Evolutionary conservation across 768 basidiomycete species (phyloP), one percentile per base, ranked within the genome.

Genomic region (Lactarius sanguifluus): DNA sequence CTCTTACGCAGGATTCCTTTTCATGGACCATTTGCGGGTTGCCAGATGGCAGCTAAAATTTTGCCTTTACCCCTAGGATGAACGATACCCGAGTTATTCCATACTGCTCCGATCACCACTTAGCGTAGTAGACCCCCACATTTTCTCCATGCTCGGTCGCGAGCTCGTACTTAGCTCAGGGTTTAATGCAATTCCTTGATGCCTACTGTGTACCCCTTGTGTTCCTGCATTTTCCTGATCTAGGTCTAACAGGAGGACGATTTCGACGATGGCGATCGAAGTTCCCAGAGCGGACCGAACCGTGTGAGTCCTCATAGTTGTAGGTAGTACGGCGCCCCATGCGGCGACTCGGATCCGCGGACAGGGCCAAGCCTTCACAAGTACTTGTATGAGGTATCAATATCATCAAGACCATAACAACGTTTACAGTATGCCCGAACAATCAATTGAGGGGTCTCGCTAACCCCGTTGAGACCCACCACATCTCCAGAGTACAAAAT

Each of bases 1-100:
- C 20, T 57, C 16, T 9, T 13, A 57, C 38, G 9, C 13, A 25
- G 13, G 50, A 25, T 25, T 25, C n/a, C n/a, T 62, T 52, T 62
- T 36, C n/a, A 16, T 47, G 60, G 36, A 57, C 47, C 36, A 23
- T 65, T 25, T 25, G 36, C 32, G 16, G 55, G 57, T 55, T 57
- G n/a, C 61, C 1, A 43, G 34, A 61, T 56, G 40, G 41, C 47
- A 54, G 15, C 23, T 23, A 2, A 38, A 36, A 30, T 7, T 54
- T 18, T 40, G 28, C 23, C 25, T 30, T 16, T 13, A 18, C 45
- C 9, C 59, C 54, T n/a, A 13, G 18, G 23, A 23, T 23, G 32
- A 25, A 45, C 12, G 25, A 59, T 59, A 64, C 25, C 43, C 20
- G 16, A 56, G 47, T 38, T 28, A 25, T 28, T 30, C 12, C 28